Evolutionary conservation across 768 basidiomycete species (phyloP).

Genomic region (Lactarius vividus): DNA sequence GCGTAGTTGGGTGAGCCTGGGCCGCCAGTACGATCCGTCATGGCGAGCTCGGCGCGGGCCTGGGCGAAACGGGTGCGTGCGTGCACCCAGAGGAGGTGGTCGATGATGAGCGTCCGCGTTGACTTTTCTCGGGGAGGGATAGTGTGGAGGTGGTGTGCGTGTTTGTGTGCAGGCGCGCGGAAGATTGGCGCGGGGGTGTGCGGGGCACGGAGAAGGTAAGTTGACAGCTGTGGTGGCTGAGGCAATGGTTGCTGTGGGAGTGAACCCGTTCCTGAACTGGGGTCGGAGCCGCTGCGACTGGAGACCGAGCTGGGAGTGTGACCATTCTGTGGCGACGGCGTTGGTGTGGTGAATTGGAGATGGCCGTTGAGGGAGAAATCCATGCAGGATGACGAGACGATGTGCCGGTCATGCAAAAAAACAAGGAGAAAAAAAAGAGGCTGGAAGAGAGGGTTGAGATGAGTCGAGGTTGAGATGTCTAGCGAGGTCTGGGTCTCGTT

Average conservation of each 20-base stretch:
- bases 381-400: neutral
- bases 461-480: neutral
- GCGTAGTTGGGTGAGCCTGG: slow-evolving; percentile 55
- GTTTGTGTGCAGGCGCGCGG: slow-evolving; percentile 77
- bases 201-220: neutral
- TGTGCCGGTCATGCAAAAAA: neutral
- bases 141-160: slow-evolving; percentile 84
- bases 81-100: slow-evolving; percentile 86
- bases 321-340: neutral
- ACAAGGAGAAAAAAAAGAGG: neutral
- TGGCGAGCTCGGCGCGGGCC: slow-evolving; percentile 80
- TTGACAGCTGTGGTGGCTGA: neutral
- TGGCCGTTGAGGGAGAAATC: neutral
- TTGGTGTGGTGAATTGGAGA: neutral
- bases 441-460: neutral
- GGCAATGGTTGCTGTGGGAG: neutral
- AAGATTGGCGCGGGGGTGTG: slow-evolving; percentile 37
- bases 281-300: neutral
- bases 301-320: neutral
- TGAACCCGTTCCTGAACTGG: neutral
- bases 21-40: slow-evolving; percentile 79
- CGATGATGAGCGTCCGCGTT: slow-evolving; percentile 83
- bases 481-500: neutral
- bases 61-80: slow-evolving; percentile 77
- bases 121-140: slow-evolving; percentile 87